These are phyloP conservation scores for Trichophyton verrucosum DNA, from an alignment of 2,329 filamentous ascomycete genomes.

Conservation along the genomic window DNA sequence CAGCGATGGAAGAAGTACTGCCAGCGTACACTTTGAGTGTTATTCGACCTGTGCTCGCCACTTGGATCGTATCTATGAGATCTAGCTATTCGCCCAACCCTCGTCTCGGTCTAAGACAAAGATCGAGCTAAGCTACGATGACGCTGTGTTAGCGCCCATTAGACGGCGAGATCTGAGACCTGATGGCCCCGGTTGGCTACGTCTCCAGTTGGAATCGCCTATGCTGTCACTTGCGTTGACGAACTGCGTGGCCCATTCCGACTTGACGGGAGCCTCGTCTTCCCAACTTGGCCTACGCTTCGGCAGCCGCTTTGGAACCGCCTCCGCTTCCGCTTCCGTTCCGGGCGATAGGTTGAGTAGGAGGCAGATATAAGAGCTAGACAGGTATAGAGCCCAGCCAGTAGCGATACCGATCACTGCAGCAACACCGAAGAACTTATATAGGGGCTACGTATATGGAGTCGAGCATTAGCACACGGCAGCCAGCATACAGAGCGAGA, in stretches of 20 bases:
- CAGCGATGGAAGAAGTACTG: no score
- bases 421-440: slow-evolving; percentile 52
- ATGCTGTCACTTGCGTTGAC: neutral
- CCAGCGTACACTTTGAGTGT: no score
- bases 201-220: neutral
- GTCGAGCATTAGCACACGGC: neutral
- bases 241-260: slow-evolving; percentile 1
- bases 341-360: neutral
- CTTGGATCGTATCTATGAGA: no score
- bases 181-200: neutral
- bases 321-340: neutral
- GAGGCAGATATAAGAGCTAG: slow-evolving; percentile 13
- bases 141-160: neutral
- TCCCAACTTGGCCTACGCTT: neutral
- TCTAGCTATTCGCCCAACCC: no score
- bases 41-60: no score
- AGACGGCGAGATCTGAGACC: neutral
- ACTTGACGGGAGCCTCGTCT: neutral
- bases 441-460: slow-evolving; percentile 25
- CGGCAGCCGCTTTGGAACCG: neutral
- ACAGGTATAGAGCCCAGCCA: slow-evolving; percentile 48
- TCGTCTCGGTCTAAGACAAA: neutral
- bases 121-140: neutral
- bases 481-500: neutral
- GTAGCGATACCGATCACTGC: slow-evolving; percentile 53